Evolutionary conservation across 148 eudicot genomes (phyloP).

Genomic region (Cornus florida): DNA sequence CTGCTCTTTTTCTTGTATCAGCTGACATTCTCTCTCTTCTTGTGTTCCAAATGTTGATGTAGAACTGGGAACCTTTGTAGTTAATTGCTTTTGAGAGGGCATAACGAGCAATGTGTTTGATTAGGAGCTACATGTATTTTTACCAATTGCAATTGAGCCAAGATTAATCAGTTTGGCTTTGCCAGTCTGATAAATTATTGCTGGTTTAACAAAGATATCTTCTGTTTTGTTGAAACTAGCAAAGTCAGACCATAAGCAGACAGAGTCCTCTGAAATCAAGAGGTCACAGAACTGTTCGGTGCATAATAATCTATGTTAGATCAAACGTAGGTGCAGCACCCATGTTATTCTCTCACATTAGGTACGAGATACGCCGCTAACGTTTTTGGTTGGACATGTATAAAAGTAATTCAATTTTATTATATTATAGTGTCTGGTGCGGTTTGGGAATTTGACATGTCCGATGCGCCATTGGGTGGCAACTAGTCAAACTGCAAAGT

Average conservation of each 20-base stretch:
- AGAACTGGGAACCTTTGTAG: conserved; percentile 2
- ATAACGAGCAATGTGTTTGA: not conserved
- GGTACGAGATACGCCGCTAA: no score
- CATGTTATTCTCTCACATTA: no score
- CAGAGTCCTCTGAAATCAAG: not conserved
- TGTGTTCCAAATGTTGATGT: not conserved
- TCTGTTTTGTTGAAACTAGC: not conserved
- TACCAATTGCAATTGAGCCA: conserved; percentile 8
- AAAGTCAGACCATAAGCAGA: not conserved
- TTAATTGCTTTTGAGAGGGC: conserved; percentile 5
- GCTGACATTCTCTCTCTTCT: not conserved
- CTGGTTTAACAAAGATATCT: not conserved
- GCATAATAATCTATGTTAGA: no score
- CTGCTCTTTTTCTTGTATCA: not conserved
- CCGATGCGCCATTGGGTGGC: no score
- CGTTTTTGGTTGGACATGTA: no score
- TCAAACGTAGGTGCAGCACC: no score
- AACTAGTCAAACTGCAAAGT: no score
- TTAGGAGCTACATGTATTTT: conserved; percentile 6
- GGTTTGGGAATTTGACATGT: no score
- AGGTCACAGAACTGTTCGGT: not conserved
- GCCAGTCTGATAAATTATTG: not conserved
- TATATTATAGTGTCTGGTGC: no score
- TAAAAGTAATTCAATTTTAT: no score
- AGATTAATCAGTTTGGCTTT: conserved; percentile 2